Base-by-base conservation (phyloP, 2,329 filamentous ascomycete species). In the Ceratocystiopsis sp. region DNA sequence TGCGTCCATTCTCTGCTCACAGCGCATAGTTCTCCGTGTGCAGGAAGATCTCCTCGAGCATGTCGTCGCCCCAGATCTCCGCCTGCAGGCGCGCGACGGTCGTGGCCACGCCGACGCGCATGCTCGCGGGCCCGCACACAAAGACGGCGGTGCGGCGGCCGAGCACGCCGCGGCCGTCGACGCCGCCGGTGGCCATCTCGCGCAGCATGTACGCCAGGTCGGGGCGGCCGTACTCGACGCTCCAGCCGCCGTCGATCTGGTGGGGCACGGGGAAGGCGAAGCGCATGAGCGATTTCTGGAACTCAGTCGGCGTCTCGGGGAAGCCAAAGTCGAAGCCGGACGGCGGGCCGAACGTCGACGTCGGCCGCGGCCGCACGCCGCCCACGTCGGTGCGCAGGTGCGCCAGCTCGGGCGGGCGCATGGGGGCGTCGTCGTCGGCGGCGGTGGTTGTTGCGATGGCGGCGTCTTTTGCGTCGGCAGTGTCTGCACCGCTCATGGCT, bases 1-100 rank as follows among this genome's bases (percentile, higher is more conserved):
- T 34, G 10, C 33, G 11, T 14, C 32, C 32, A 9, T 14, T 4
- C 33, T 16, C 14, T 38, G 13, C 38, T 33, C 39, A 94, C 48
- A 94, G 67, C 42, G 86, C 84, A 64, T 94, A 95, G 59, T 95
- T 95, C 67, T 96, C 89, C 4, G 87, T 84, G 64, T 95, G 89
- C 58, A 95, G 61, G 59, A 87, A 95, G 43, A 96, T 82, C 69
- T 95, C 89, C 56, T 95, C 87, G 39, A 81, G 72, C 52, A 73
- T 71, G 33, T 78, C 73, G 52, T 85, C 79, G 7, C 73, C 77
- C 80, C 84, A 86, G 41, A 96, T 86, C 59, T 80, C 75, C 21
- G 73, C 74, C 67, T 96, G 89, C 53, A 95, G 63, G 45, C 72
- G 66, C 3, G 89, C 89, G 19, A 94, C 84, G 0, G 84, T 82